Base-by-base conservation (phyloP, 108 stramenopile species). In the Aurantiochytrium sp. region DNA sequence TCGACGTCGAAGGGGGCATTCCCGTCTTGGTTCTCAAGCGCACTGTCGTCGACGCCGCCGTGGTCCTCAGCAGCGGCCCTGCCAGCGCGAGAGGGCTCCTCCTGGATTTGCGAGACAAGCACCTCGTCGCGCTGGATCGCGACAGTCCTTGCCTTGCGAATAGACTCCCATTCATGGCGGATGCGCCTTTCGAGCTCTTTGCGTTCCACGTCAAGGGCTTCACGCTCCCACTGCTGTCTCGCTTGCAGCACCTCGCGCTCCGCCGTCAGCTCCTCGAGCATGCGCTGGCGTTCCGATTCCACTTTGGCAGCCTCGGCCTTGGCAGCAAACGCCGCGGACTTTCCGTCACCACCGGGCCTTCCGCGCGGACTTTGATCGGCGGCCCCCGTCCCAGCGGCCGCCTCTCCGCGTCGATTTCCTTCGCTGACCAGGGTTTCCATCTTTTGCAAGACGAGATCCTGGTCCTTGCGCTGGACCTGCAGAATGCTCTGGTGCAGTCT, bases 91-190 rank as follows among this genome's bases (percentile, higher is more conserved):
- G 50, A 15, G 1, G 59, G 59, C 2, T 65, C 59, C 22, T 65
- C 59, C 2, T 65, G 59, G 34, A 65, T 65, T 24, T 65, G 59
- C 0, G 59, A 41, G 8, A 81, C 73, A 42, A 81, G 39, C 39
- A 27, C 45, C 73, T 81, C 73, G 73, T 81, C 45, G 2, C 73
- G 73, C 73, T 81, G 73, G 6, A 81, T 22, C 8, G 73, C n/a
- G 21, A 12, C 8, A 12, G 12, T 12, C 45, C 73, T 37, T 30
- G 50, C 73, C 24, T 41, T 48, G n/a, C 45, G 73, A 19, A 81
- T 81, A 0, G 39, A 6, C 12, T 81, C 73, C 73, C 73, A 81
- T 48, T 81, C 73, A 12, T 42, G 42, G 12, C 45, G 73, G 3
- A 81, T 81, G 6, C 73, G 73, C 45, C 2, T 81, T 0, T 48